Base-by-base conservation (phyloP, 2,329 filamentous ascomycete species). In the Penicillium italicum region DNA sequence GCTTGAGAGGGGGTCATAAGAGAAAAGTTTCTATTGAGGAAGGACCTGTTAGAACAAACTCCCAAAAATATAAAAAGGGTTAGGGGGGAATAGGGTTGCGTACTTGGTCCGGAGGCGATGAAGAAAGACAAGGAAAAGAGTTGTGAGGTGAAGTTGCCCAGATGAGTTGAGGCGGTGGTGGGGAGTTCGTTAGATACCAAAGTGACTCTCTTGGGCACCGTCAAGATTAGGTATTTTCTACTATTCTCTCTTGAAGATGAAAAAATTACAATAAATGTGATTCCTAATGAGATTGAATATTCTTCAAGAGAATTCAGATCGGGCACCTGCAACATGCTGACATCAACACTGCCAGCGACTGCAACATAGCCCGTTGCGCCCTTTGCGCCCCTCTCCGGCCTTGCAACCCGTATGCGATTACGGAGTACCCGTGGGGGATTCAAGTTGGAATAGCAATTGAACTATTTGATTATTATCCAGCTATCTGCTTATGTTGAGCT, bases 281-380 rank as follows among this genome's bases (percentile, higher is more conserved):
- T 33, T 33, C 8, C 12, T n/a, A 26, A 24, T 47, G 33, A 50
- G 30, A 51, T 46, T 45, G 31, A 45, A 36, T 43, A 24, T 44
- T 22, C 46, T 20, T 30, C 6, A 31, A 22, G 14, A n/a, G 16
- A 33, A 42, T 42, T 50, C 24, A 14, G 11, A 18, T 50, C 47
- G 47, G 46, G 45, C 45, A 50, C 30, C 50, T 52, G 31, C 49
- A 52, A 48, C 46, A 62, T 52, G 52, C 62, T 64, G 62, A 64
- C 62, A 64, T 64, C 62, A 64, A 63, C 61, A 63, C 62, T 63
- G 52, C 49, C n/a, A 44, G 18, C 26, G 52, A 61, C 52, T 64
- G 62, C 50, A 64, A 64, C 61, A 62, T 61, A 42, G 58, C 56
- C 53, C 44, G 16, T 34, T 28, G 37, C 26, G 26, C 26, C 26